Conservation (phyloP, 345 rosid species). For the Rhodomyrtus tomentosa region DNA sequence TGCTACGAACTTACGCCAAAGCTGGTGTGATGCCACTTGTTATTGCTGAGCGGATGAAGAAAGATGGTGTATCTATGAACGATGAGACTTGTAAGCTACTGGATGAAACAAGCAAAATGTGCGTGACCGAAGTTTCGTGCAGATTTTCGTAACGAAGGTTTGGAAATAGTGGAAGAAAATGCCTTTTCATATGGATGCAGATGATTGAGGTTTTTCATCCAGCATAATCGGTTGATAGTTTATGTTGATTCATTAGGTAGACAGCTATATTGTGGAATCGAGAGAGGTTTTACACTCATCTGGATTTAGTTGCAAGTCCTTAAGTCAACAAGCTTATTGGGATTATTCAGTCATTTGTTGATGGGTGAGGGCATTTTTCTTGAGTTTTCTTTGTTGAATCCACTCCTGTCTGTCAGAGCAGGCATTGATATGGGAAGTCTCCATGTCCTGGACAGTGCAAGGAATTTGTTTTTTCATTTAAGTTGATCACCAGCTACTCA, state of each 20-base stretch:
- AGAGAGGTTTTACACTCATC: background rate
- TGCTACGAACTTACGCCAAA: conserved; percentile 58
- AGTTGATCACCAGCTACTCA: background rate
- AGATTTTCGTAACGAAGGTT: conserved; percentile 5
- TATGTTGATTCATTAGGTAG: background rate
- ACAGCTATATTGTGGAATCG: background rate
- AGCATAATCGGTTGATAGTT: background rate
- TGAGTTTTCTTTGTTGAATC: background rate
- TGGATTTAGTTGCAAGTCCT: background rate
- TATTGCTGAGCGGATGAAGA: conserved; percentile 63
- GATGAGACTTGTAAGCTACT: conserved; percentile 61
- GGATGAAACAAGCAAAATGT: conserved; percentile 47
- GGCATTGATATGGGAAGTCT: background rate
- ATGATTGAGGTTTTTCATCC: background rate
- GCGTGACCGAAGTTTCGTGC: conserved; percentile 45
- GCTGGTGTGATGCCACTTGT: conserved; percentile 76
- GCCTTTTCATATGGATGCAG: background rate
- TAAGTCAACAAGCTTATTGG: background rate
- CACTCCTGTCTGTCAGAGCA: background rate
- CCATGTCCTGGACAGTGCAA: background rate
- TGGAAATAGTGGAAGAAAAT: background rate
- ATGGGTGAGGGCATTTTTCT: background rate
- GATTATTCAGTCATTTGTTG: background rate
- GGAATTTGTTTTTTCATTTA: background rate
- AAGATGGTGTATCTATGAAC: conserved; percentile 45